Conservation (phyloP, 2,329 filamentous ascomycete genomes). For the Alternaria novae-zelandiae region DNA sequence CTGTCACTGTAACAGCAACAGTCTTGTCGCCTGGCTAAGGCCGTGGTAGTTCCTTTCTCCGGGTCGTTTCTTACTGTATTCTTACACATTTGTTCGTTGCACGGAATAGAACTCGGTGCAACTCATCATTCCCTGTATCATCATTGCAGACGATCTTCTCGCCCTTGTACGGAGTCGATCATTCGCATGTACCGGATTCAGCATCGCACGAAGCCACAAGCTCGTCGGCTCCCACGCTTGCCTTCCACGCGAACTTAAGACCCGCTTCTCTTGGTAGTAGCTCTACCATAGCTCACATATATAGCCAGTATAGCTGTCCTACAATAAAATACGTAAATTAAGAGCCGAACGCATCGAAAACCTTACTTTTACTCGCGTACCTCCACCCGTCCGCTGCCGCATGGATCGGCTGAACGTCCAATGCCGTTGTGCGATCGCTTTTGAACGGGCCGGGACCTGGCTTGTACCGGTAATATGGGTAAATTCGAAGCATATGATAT, state of each 20-base stretch:
- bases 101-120: not conserved
- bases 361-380: not conserved
- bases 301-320: not conserved
- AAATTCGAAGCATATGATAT: conserved; percentile 9
- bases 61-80: not conserved
- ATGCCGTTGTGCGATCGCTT: not conserved
- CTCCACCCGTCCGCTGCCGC: not conserved
- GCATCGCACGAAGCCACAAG: conserved; percentile 1
- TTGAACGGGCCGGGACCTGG: conserved; percentile 1
- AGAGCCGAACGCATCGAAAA: not conserved
- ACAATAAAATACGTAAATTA: not conserved
- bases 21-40: not conserved
- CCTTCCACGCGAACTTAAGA: not conserved
- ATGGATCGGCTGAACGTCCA: not conserved
- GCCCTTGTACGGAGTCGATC: not conserved
- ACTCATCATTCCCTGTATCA: not conserved
- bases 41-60: not conserved
- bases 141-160: not conserved
- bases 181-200: not conserved
- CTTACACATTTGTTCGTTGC: not conserved
- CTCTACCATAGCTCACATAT: not conserved
- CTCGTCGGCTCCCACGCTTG: not conserved
- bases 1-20: not conserved
- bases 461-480: conserved; percentile 15
- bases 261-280: not conserved